A percentile compares a stretch with the other conserved stretches of the same genome.
phyloP scores from a whole-genome alignment of 805 yeast genomes.

The Candida pseudoglaebosa region DNA sequence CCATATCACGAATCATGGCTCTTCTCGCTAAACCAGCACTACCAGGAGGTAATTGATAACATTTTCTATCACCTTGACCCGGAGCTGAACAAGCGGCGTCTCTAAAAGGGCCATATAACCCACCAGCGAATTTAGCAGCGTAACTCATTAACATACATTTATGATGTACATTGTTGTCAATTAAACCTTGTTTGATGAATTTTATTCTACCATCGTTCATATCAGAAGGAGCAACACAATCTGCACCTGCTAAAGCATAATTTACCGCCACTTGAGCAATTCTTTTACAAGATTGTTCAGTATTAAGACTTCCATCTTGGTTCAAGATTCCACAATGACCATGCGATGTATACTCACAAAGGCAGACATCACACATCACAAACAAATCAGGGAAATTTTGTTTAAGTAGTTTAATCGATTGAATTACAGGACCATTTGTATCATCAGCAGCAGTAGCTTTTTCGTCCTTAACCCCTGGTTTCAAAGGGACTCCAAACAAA shows the following conservation, averaged over 20 bases:
- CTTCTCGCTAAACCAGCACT: conserved; percentile 93
- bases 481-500: conserved; percentile 85
- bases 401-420: conserved; percentile 63
- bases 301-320: conserved; percentile 81
- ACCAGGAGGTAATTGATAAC: conserved; percentile 90
- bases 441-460: conserved; percentile 91
- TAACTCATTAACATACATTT: conserved; percentile 87
- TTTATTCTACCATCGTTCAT: conserved; percentile 94
- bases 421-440: conserved; percentile 92
- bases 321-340: conserved; percentile 96
- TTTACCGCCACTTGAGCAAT: conserved; percentile 93
- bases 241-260: conserved; percentile 93
- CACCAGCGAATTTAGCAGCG: conserved; percentile 90
- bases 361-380: conserved; percentile 90
- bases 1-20: conserved; percentile 79
- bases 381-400: conserved; percentile 74
- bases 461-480: conserved; percentile 71
- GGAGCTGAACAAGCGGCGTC: conserved; percentile 96
- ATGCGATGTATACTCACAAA: conserved; percentile 94
- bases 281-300: conserved; percentile 71
- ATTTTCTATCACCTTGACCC: conserved; percentile 82
- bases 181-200: conserved; percentile 82
- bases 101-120: conserved; percentile 93
- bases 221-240: conserved; percentile 94
- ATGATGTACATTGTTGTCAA: conserved; percentile 80